Percentiles rank a stretch among this genome's conserved stretches.
Conservation (phyloP, 176 grass and related monocot genomes). For the bread wheat (Triticum aestivum) region DNA sequence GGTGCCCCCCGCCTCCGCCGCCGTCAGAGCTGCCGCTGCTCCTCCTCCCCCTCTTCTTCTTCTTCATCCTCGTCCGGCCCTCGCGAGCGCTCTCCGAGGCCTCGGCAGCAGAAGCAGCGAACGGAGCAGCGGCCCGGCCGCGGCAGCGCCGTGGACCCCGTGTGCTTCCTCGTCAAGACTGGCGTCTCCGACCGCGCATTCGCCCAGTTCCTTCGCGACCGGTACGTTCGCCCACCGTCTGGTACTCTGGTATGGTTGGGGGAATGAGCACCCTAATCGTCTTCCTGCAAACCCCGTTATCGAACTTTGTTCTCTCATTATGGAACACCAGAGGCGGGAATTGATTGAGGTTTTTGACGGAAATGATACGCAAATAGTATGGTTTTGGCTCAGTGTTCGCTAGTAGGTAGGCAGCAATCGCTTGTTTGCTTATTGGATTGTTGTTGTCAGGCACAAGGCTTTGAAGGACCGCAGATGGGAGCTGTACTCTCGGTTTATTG, state of each 20-base stretch:
- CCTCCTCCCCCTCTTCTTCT: conserved; percentile 27
- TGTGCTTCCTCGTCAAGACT: conserved; percentile 74
- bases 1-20: background rate
- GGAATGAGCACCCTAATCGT: background rate
- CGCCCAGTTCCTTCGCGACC: conserved; percentile 81
- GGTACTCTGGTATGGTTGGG: background rate
- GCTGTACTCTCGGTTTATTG: conserved; percentile 78
- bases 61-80: conserved; percentile 19
- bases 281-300: background rate
- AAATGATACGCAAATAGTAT: background rate
- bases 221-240: conserved; percentile 40
- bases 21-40: conserved; percentile 7
- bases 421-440: conserved; percentile 18
- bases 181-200: conserved; percentile 73
- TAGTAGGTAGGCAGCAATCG: background rate
- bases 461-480: conserved; percentile 81
- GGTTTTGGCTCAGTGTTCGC: background rate
- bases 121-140: conserved; percentile 7
- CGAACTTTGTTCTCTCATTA: background rate
- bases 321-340: background rate
- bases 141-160: conserved; percentile 54
- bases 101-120: conserved; percentile 36
- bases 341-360: background rate
- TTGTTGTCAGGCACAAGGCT: conserved; percentile 66
- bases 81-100: conserved; percentile 34